Conservation (phyloP, 176 grass and related monocot species). For the Oryza punctata region DNA sequence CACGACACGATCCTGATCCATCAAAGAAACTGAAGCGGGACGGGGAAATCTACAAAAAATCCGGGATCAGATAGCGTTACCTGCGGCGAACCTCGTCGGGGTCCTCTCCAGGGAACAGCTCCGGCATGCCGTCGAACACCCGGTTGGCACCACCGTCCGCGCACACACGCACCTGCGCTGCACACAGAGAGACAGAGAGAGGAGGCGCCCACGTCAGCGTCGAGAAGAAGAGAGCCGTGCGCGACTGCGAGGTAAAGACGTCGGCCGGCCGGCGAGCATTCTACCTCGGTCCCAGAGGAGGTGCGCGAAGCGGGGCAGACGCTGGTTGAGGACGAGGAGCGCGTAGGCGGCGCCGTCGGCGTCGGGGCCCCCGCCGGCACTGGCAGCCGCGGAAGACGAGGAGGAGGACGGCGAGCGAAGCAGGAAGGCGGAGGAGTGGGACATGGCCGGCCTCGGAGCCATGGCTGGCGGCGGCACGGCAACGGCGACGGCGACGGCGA, state of each 20-base stretch:
- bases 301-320: conserved; percentile 65
- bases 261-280: too few species aligned
- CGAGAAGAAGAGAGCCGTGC: not conserved
- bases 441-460: conserved; percentile 42
- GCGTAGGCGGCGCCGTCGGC: conserved; percentile 31
- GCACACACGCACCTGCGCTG: conserved; percentile 70
- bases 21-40: not conserved
- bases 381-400: not conserved
- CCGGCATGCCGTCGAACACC: conserved; percentile 63
- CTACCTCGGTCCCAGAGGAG: conserved; percentile 68
- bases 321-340: conserved; percentile 76
- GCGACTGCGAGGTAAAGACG: too few species aligned
- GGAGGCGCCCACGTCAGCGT: not conserved
- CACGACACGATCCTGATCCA: too few species aligned
- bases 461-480: conserved; percentile 12
- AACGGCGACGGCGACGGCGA: conserved; percentile 4
- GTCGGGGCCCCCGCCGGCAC: not conserved
- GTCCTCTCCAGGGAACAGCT: conserved; percentile 50
- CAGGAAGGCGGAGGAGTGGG: conserved; percentile 67
- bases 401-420: conserved; percentile 15
- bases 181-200: conserved; percentile 3
- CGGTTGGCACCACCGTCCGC: conserved; percentile 83
- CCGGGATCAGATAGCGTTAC: conserved; percentile 13
- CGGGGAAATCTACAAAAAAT: not conserved
- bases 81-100: conserved; percentile 53